Base-by-base conservation (phyloP, 2,329 filamentous ascomycete genomes). In the Neonectria ditissima region DNA sequence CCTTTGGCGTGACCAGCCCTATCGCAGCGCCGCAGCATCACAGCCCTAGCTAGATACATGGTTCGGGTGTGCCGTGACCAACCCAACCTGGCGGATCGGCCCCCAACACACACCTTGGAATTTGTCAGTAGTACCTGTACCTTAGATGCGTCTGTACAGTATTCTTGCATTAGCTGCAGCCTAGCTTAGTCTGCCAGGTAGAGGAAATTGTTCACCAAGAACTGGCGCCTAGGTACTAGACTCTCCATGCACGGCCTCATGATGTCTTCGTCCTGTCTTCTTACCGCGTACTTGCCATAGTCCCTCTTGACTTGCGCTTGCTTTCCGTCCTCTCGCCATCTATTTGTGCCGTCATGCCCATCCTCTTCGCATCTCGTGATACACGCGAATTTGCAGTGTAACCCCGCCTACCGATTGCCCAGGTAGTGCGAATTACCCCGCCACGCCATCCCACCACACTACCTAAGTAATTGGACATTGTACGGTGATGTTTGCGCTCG, bases 1-100 rank as follows among this genome's bases (percentile, higher is more conserved):
- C 52, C 44, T 56, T 47, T 44, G 32, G 56, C 41, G 20, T 34
- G 51, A 22, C 28, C 58, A 44, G 53, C 53, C 51, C 58, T 60
- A 60, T 55, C 55, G 39, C 37, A 14, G 24, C 26, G 26, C 47
- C 14, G 39, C 32, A 44, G 13, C 22, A 43, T 43, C 47, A 22
- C 47, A 30, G 30, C 18, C 10, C 47, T 32, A 28, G 47, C 47
- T 50, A 22, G 26, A 28, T 28, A n/a, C n/a, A n/a, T 14, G 26
- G 45, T 43, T 47, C 44, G 44, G 45, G 32, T 41, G 30, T 58
- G 59, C 48, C 43, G 39, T 22, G 39, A 41, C 20, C 39, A 44
- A 30, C 28, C 53, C 53, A 53, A 22, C 28, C 14, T 24, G 39
- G 50, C 41, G 56, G 56, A 39, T 54, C 48, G 48, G 56, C 39